Percentiles rank a stretch among this genome's conserved stretches.
phyloP scores from a whole-genome alignment of 2,329 filamentous ascomycete species.

The Cadophora malorum region DNA sequence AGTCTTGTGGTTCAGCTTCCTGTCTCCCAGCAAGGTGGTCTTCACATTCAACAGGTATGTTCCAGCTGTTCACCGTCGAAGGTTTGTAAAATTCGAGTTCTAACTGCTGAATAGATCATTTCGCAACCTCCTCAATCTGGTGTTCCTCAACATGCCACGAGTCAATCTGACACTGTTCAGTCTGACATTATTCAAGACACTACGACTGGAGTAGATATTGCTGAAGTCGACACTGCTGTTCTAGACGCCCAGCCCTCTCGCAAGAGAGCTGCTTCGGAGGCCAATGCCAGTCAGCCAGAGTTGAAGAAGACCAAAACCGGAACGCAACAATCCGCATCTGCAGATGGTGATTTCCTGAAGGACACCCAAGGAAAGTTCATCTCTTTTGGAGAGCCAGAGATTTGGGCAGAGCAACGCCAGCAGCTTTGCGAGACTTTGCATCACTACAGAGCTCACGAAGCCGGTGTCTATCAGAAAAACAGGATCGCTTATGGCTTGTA shows the following conservation, averaged over 20 bases:
- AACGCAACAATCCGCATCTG: background rate
- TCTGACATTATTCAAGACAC: background rate
- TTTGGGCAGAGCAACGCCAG: slow-evolving; percentile 64
- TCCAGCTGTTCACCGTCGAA: slow-evolving; percentile 4
- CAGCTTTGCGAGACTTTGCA: slow-evolving; percentile 68
- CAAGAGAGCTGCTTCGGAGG: background rate
- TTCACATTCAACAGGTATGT: slow-evolving; percentile 2
- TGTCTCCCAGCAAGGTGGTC: background rate
- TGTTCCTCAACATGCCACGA: background rate
- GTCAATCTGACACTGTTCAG: background rate
- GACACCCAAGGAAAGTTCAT: slow-evolving; percentile 33
- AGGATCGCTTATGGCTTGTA: slow-evolving; percentile 62
- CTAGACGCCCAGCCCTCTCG: background rate
- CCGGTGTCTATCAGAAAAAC: slow-evolving; percentile 60
- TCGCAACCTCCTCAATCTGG: background rate
- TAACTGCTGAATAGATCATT: background rate
- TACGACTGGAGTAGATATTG: too few species aligned
- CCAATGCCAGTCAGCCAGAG: background rate
- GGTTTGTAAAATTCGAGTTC: background rate
- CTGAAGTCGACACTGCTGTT: background rate
- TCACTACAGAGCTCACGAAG: slow-evolving; percentile 67
- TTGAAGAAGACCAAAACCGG: slow-evolving; percentile 1
- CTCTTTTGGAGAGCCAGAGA: slow-evolving; percentile 49
- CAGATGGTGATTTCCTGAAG: background rate
- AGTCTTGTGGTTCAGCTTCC: background rate